Evolutionary conservation across 768 basidiomycete species (phyloP), one percentile per base, ranked within the genome.

Genomic region (Suillus hirtellus): DNA sequence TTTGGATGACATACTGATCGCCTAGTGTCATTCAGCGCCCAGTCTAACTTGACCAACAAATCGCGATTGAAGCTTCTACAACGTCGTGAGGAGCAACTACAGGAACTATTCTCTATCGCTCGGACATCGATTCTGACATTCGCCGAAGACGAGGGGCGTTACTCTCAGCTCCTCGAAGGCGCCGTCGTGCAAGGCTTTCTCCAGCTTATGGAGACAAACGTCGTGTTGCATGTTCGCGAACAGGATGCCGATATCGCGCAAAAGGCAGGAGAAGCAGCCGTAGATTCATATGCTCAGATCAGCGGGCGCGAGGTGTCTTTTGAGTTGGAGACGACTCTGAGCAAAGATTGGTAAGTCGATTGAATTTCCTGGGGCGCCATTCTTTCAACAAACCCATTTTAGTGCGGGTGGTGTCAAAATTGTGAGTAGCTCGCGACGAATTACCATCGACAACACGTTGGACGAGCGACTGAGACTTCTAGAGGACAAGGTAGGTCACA

Each of bases 11-110:
- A 27, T 42, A 40, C 56, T 58, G 10, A 58, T 27, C 40, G 11
- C 40, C 40, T 27, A 12, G 24, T 27, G 10, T 42, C 11, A 19
- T 42, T 27, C 69, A 99, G 96, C 68, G 89, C 95, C 9, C 93
- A 96, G 74, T 99, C 96, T 7, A 98, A 93, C 31, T 83, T 96
- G 65, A 97, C 95, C 68, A 99, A 99, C 84, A 95, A 93, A 72
- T 95, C 96, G 15, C 93, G 97, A 42, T 84, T 99, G 68, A 88
- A 84, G 72, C 84, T 99, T 37, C 86, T 99, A 11, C 92, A 96
- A 73, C 87, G 89, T 63, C 88, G 96, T 56, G 96, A 98, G 76
- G 94, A 97, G 73, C 88, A 95, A 60, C 80, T 98, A 7, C 93
- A 96, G 71, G 89, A 93, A 63, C 86, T 98, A 65, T 98, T 99